Evolutionary conservation across 164 flowering plant species (phyloP), one percentile per base, ranked within the genome.

Genomic region (Liriodendron chinense): DNA sequence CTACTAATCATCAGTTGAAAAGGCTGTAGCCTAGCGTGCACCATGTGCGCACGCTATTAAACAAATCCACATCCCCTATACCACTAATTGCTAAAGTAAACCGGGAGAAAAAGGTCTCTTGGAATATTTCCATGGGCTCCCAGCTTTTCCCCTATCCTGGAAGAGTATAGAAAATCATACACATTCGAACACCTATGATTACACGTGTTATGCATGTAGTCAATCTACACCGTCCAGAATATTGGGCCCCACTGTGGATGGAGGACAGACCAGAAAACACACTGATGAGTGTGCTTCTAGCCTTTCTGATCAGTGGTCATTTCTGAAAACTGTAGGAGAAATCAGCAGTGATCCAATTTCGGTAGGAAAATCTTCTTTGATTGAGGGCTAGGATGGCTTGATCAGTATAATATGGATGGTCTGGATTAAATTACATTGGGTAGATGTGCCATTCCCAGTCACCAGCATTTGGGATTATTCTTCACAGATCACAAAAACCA

Each of bases 1-100:
- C 62, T 47, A 24, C 63, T 53, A 71, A 71, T 71, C 64, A 50
- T 71, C 63, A 71, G 63, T 28, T 71, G 24, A 71, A 57, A 22
- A 71, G 24, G 73, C 43, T 25, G 56, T 53, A 71, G 63, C 62
- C 53, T 1, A 50, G 73, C 73, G 53, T 56, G 63, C 59, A 53
- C 62, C 73, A 71, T 71, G 73, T 71, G 73, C 73, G 14, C n/a
- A 71, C 20, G 24, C n/a, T 20, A 24, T 50, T 47, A 71, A 71
- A 50, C n/a, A 56, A 56, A 1, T 50, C 43, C 43, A 25, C 24
- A 53, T 26, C 12, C 22, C 22, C 59, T 20, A 50, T 22, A 63
- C 20, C 47, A 50, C 73, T 71, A 24, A 14, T 24, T 53, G 21
- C 24, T 26, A 28, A 67, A 67, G 28, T 16, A 67, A 26, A 14